Conservation (phyloP, 345 rosid species). For the Aurinia saxatilis region DNA sequence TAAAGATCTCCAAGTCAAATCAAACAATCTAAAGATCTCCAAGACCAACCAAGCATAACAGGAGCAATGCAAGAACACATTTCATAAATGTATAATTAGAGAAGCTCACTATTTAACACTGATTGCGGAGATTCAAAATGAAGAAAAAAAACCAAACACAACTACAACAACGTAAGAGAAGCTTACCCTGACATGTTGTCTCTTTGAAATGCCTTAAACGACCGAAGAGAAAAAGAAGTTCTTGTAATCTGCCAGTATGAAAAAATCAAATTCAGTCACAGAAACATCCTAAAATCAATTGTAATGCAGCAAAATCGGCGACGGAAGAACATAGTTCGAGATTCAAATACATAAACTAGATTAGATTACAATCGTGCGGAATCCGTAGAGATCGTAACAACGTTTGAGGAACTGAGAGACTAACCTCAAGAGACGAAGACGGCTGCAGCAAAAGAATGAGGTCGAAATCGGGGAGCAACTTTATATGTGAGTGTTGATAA, state of each 20-base stretch:
- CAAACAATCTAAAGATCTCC: not conserved
- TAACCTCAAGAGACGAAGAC: constrained; percentile 25
- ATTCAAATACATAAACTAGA: not conserved
- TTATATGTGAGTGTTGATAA: not conserved
- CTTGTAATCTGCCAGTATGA: constrained; percentile 11
- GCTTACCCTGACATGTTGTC: constrained; percentile 26
- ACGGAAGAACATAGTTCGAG: not conserved
- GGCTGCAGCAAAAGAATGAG: constrained; percentile 22
- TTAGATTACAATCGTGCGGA: not conserved
- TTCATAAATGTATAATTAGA: not conserved
- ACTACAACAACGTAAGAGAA: not conserved
- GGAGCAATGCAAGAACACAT: not conserved
- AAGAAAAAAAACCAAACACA: not conserved
- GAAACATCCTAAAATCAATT: not conserved
- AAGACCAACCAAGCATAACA: not conserved
- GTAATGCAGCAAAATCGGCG: not conserved
- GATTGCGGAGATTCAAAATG: not conserved
- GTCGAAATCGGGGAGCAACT: not conserved
- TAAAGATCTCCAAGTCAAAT: not conserved
- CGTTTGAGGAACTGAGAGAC: not conserved
- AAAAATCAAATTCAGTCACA: not conserved
- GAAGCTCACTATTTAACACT: not conserved
- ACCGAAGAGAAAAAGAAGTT: not conserved
- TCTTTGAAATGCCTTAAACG: constrained; percentile 1
- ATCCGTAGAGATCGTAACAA: not conserved